Evolutionary conservation across 345 rosid species (phyloP), one percentile per base, ranked within the genome.

Genomic region (Iberis pinnata): DNA sequence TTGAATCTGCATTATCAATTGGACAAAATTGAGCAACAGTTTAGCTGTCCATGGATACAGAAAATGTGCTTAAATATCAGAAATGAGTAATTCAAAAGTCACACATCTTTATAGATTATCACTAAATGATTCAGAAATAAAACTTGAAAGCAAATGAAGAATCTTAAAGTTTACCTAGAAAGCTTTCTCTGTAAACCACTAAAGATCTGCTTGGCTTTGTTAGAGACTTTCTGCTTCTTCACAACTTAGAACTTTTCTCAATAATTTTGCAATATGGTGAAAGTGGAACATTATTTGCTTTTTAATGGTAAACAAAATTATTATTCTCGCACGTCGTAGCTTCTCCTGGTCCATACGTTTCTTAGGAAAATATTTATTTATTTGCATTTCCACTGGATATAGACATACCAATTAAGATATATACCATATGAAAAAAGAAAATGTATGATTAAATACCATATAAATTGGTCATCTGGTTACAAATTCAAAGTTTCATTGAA

Each of bases 261-360:
- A n/a, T n/a, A n/a, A 42, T 46, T 64, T 49, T 49, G 31, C 20
- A 41, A 18, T 4, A 48, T 24, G 39, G 11, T 49, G 62, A 4
- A 64, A 24, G 25, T 7, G 10, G 45, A 65, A 14, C 41, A 65
- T 43, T 64, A 49, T 57, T 18, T 65, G 45, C 10, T 33, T 29
- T 56, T 49, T 17, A 17, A 58, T 65, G 54, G 59, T 58, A 50
- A 43, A 65, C 36, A 35, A 65, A 49, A 31, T 65, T 52, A 50
- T 51, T 65, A 58, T 43, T 44, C 49, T 51, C 29, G 65, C 70
- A 66, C 65, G 65, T 58, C 70, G 51, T 51, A 58, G 64, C 51
- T 66, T 66, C 70, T 46, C 35, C 26, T 33, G 46, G 47, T 41
- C 50, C 52, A 42, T 43, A 41, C 53, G 0, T 5, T 39, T 64